Conservation (phyloP, 129 eudicot species). For the Artemisia argyi region DNA sequence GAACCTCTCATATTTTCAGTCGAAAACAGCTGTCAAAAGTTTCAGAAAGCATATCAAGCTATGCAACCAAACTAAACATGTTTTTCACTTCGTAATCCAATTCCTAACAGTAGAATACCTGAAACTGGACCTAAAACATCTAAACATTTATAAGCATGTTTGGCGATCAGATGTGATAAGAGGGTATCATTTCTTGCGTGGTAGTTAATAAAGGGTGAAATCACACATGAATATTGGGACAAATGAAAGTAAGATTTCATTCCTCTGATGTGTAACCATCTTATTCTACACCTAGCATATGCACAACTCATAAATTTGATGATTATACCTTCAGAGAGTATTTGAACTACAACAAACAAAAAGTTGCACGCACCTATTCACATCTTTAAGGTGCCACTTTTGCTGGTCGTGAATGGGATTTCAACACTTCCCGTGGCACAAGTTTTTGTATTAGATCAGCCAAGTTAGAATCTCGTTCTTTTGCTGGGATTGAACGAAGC, state of each 20-base stretch:
- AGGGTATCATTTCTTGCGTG: background rate
- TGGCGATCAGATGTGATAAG: background rate
- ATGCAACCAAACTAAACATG: background rate
- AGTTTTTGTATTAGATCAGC: conserved; percentile 26
- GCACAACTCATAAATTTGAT: background rate
- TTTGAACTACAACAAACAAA: background rate
- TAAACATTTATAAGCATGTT: background rate
- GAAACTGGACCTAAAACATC: background rate
- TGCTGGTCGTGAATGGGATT: conserved; percentile 12
- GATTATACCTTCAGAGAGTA: background rate
- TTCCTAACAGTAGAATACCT: background rate
- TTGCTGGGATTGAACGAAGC: conserved; percentile 15
- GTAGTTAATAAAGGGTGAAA: background rate
- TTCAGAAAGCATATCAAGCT: background rate
- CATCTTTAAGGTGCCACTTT: background rate
- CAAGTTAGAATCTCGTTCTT: conserved; percentile 22
- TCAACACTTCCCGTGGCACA: conserved; percentile 26
- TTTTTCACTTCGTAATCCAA: background rate
- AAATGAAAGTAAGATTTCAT: conserved; percentile 4
- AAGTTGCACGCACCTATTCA: conserved; percentile 20
- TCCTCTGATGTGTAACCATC: conserved; percentile 5
- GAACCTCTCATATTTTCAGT: background rate
- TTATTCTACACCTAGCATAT: conserved; percentile 13
- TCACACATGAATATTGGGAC: background rate
- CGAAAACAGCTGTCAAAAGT: background rate